Percentiles rank a stretch among this genome's conserved stretches.
phyloP scores from a whole-genome alignment of 192 early-diverging fungal species.

The Mortierella hygrophila region DNA sequence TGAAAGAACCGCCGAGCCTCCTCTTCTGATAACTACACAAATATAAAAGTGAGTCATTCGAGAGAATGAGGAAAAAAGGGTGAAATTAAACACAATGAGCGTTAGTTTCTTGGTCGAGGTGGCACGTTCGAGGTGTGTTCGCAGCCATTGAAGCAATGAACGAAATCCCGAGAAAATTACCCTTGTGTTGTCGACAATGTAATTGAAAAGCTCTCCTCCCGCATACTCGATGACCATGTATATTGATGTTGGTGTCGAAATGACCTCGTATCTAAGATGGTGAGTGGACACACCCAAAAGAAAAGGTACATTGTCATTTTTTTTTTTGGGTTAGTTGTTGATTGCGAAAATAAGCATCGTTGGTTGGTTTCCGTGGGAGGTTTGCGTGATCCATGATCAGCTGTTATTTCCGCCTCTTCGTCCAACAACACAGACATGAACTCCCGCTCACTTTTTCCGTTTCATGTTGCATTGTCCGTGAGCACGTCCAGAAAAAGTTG shows the following conservation, averaged over 20 bases:
- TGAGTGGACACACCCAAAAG: background rate
- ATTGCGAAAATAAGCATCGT: background rate
- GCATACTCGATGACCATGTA: slow-evolving; percentile 97
- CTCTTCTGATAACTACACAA: slow-evolving; percentile 76
- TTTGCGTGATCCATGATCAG: slow-evolving; percentile 28
- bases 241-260: slow-evolving; percentile 95
- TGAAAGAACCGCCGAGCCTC: slow-evolving; percentile 95
- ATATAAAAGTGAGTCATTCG: slow-evolving; percentile 15
- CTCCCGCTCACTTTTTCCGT: slow-evolving; percentile 6
- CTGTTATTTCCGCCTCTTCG: slow-evolving; percentile 16
- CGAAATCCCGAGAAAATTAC: slow-evolving; percentile 37
- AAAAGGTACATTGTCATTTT: background rate
- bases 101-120: background rate
- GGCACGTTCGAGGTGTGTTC: background rate
- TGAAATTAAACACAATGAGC: slow-evolving; percentile 7
- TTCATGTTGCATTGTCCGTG: background rate
- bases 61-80: background rate
- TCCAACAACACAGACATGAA: background rate
- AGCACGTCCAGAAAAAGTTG: background rate
- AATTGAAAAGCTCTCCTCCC: slow-evolving; percentile 87
- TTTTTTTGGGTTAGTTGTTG: background rate
- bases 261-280: slow-evolving; percentile 88
- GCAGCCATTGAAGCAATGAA: background rate
- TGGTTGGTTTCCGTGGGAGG: background rate
- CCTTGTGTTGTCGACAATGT: slow-evolving; percentile 84